Percentiles rank a stretch among this genome's conserved stretches.
Evolutionary conservation across 768 basidiomycete genomes (phyloP).

Genomic region (Amanita muscaria): DNA sequence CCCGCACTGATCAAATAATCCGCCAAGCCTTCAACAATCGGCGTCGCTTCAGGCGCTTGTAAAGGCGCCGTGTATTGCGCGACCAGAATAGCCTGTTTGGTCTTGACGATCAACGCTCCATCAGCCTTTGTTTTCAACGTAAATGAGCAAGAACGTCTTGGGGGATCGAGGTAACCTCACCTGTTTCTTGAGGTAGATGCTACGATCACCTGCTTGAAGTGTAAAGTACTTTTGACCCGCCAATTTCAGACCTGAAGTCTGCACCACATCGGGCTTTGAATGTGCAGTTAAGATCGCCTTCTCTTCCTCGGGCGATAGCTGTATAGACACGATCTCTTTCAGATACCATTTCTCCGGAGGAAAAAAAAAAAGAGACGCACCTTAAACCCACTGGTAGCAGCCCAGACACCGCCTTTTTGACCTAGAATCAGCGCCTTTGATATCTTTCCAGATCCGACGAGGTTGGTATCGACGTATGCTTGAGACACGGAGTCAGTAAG

Average conservation of each 20-base stretch:
- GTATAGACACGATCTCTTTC: no score
- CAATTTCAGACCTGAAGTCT: slow-evolving; percentile 54
- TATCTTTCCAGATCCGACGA: slow-evolving; percentile 67
- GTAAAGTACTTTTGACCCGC: slow-evolving; percentile 71
- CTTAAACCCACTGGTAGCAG: slow-evolving; percentile 45
- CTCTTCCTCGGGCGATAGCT: slow-evolving; percentile 66
- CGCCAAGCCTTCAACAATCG: slow-evolving; percentile 58
- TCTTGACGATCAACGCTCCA: slow-evolving; percentile 71
- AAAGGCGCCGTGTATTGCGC: slow-evolving; percentile 60
- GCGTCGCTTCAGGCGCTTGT: slow-evolving; percentile 58
- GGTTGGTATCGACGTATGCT: slow-evolving; percentile 81
- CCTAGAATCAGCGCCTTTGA: slow-evolving; percentile 73
- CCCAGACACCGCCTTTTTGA: slow-evolving; percentile 71
- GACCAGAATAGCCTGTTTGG: slow-evolving; percentile 78
- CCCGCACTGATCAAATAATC: slow-evolving; percentile 62
- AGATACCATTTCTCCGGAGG: slow-evolving; percentile 4
- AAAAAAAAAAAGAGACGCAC: slow-evolving; percentile 29
- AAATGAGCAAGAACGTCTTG: slow-evolving; percentile 4
- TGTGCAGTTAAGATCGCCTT: slow-evolving; percentile 43
- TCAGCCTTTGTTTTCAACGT: slow-evolving; percentile 41
- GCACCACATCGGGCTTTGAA: slow-evolving; percentile 28
- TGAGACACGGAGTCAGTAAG: no score
- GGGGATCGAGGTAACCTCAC: slow-evolving; percentile 36
- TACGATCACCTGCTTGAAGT: slow-evolving; percentile 37
- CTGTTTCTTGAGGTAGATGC: slow-evolving; percentile 69